phyloP scores from a whole-genome alignment of 2,329 filamentous ascomycete genomes.

The Bipolaris oryzae region DNA sequence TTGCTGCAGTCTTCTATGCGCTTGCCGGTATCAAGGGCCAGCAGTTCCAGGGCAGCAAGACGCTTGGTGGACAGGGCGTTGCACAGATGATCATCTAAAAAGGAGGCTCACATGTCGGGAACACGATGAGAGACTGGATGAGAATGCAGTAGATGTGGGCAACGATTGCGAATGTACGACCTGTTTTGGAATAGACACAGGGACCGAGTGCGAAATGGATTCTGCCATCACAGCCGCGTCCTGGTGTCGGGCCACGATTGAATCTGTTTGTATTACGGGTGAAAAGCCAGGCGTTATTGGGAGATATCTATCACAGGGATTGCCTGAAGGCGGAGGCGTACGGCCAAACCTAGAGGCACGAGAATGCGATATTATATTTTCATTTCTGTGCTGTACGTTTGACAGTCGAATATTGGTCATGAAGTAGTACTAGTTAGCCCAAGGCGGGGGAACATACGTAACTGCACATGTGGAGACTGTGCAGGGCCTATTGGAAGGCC shows the following conservation, averaged over 20 bases:
- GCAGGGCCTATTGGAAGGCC: constrained; percentile 23
- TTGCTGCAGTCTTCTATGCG: constrained; percentile 81
- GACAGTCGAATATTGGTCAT: constrained; percentile 1
- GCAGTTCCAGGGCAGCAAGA: constrained; percentile 92
- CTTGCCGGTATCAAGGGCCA: constrained; percentile 81
- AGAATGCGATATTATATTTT: constrained; percentile 11
- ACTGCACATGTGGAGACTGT: constrained; percentile 10
- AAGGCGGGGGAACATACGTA: constrained; percentile 23
- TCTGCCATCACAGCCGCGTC: constrained; percentile 1
- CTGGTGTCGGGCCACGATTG: constrained; percentile 1
- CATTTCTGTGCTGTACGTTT: background rate
- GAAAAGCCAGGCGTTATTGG: constrained; percentile 39
- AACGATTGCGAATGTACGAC: constrained; percentile 7
- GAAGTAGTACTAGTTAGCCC: constrained; percentile 7
- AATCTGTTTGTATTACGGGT: constrained; percentile 35
- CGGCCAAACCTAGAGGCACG: constrained; percentile 10
- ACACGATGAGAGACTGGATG: background rate
- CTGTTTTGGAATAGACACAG: background rate
- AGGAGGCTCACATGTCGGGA: background rate
- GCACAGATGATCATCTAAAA: constrained; percentile 90
- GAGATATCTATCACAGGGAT: constrained; percentile 4
- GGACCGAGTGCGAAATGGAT: constrained; percentile 1
- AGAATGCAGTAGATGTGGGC: background rate
- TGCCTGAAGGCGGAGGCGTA: constrained; percentile 12
- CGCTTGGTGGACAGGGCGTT: constrained; percentile 87